Evolutionary conservation across 2,329 filamentous ascomycete genomes (phyloP), one percentile per base, ranked within the genome.

Genomic region (Xylaria sp.): DNA sequence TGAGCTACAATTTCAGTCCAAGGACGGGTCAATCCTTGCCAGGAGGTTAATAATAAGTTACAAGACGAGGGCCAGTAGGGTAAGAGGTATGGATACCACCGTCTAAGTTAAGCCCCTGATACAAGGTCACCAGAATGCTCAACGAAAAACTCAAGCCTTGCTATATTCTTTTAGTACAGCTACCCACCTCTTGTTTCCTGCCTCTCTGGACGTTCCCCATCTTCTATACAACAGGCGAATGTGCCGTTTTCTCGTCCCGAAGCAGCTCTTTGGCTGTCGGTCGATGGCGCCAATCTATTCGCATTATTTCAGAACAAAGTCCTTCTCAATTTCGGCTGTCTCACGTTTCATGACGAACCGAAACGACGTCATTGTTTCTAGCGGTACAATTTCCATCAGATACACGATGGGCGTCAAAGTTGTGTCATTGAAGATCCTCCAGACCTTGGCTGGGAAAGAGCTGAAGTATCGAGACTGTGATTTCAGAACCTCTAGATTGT

Each of bases 251-350:
- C 29, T 48, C 46, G 17, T 35, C 46, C 27, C 17, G 17, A 35
- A 35, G 46, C 46, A 49, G 29, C 19, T 49, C 46, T 49, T 49
- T 21, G 46, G 46, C 46, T 19, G 46, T 49, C 29, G 46, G 46
- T 49, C 46, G 46, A 49, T 49, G 29, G 17, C 31, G 46, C 46
- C 46, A 49, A 25, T 49, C 29, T 29, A 49, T 25, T 35, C 23
- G 17, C 46, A 49, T 49, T 35, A 35, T 49, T 35, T 49, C 13
- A 35, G 31, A n/a, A 49, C 46, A 37, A 49, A 49, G 1, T 49
- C 29, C 19, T 23, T 49, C 17, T 49, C 46, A 35, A 35, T 17
- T 29, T 49, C 23, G 19, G 11, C 17, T 17, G 35, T 6, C 17
- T 35, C 46, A 11, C 29, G 46, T 19, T 33, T 29, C 4, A 29